Base-by-base conservation (phyloP, 2,329 filamentous ascomycete species). In the Exophiala viscosa region DNA sequence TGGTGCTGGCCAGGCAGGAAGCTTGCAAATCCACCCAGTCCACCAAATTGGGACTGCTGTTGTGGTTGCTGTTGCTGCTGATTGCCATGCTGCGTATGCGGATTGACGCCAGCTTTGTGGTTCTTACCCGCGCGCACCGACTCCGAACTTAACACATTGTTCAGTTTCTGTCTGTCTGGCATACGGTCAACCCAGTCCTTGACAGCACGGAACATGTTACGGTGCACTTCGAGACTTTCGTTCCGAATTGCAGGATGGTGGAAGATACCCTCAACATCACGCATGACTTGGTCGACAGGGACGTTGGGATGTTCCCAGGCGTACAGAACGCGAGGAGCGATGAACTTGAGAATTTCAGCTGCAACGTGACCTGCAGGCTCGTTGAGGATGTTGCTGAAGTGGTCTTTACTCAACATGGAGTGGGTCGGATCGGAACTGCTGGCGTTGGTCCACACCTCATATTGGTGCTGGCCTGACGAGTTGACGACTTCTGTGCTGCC, bases 281-380 rank as follows among this genome's bases (percentile, higher is more conserved):
- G 77, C 57, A 91, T 77, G 0, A 97, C 86, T 69, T 95, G 87
- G 34, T 95, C 82, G 3, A 93, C 86, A 0, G 89, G 83, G 0
- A 96, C 84, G 39, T 86, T 83, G 2, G 87, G 82, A 67, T 97
- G 88, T 60, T 97, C 88, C 90, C 91, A 97, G 3, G 91, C 92
- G 66, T 92, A 95, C 15, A 99, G 78, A 43, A 97, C 75, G 32
- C 92, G 87, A 1, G 92, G 92, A 1, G 90, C 88, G 31, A 87
- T 83, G 64, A 95, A 97, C 75, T 95, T 84, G 18, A 97, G 73
- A 53, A 96, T 87, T 0, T 83, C 84, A 4, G 84, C 75, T 6
- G 87, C 87, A 11, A 91, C 80, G 38, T 83, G 78, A 5, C 88
- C 87, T n/a, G 86, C 87, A 55, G 85, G 86, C 8, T 86, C 81